phyloP scores from a whole-genome alignment of 352 stramenopile genomes.

The Phytophthora ramorum region DNA sequence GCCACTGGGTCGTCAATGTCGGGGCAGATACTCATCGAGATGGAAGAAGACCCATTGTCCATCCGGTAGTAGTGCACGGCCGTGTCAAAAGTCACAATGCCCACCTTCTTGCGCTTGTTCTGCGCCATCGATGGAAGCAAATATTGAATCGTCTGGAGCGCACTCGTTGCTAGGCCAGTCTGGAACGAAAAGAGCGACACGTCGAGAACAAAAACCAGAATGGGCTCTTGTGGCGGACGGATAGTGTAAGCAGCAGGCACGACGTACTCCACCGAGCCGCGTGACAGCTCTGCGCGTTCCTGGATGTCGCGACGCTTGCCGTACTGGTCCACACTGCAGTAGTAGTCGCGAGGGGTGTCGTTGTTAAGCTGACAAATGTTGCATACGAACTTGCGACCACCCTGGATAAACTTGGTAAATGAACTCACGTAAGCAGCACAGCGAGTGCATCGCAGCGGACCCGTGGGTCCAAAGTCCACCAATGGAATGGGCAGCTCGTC shows the following conservation, averaged over 20 bases:
- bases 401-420: conserved; percentile 90
- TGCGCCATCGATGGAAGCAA: conserved; percentile 74
- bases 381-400: conserved; percentile 87
- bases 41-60: conserved; percentile 58
- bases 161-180: conserved; percentile 63
- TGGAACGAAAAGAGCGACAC: conserved; percentile 88
- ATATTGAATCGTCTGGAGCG: conserved; percentile 83
- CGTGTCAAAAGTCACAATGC: conserved; percentile 89
- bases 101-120: conserved; percentile 88
- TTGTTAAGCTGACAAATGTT: conserved; percentile 90
- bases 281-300: conserved; percentile 80
- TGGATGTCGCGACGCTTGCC: conserved; percentile 82
- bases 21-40: conserved; percentile 80
- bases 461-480: conserved; percentile 86
- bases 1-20: conserved; percentile 84
- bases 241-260: conserved; percentile 86
- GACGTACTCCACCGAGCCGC: conserved; percentile 88
- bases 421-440: conserved; percentile 90
- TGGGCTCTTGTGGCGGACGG: conserved; percentile 81
- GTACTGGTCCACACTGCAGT: conserved; percentile 89
- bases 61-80: conserved; percentile 89
- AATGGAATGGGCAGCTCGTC: conserved; percentile 85
- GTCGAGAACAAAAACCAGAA: conserved; percentile 90
- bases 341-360: conserved; percentile 87
- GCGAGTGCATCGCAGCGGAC: conserved; percentile 83